A percentile compares a stretch with the other conserved stretches of the same genome.
These are phyloP conservation scores for Aspergillus clavatus DNA, from an alignment of 2,329 filamentous ascomycete genomes.

Conservation along the genomic window DNA sequence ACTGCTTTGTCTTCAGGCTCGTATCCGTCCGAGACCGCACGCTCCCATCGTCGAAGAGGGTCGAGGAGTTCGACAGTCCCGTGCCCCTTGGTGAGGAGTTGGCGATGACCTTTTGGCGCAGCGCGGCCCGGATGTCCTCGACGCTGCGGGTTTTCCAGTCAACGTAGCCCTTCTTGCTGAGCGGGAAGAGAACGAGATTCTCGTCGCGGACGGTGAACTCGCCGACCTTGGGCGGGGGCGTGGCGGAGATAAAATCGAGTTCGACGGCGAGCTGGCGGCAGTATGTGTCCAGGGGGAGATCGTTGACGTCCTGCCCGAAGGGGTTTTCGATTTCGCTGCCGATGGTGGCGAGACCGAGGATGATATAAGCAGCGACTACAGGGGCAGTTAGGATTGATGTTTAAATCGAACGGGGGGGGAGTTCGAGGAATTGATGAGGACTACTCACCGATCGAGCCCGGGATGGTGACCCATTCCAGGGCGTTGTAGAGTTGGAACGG, in stretches of 20 bases:
- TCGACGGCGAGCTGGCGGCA: slow-evolving; percentile 71
- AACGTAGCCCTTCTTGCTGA: slow-evolving; percentile 43
- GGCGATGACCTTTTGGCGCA: slow-evolving; percentile 35
- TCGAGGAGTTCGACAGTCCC: slow-evolving; percentile 19
- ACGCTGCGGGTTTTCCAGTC: slow-evolving; percentile 48
- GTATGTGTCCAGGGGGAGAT: slow-evolving; percentile 70
- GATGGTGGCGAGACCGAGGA: slow-evolving; percentile 70
- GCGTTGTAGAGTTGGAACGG: slow-evolving; percentile 69
- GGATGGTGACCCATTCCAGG: slow-evolving; percentile 71
- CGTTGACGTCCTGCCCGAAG: slow-evolving; percentile 79
- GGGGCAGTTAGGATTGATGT: too few species aligned
- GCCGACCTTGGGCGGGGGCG: slow-evolving; percentile 47
- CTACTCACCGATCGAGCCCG: slow-evolving; percentile 57
- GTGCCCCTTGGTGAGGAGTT: slow-evolving; percentile 14
- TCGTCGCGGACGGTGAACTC: slow-evolving; percentile 44
- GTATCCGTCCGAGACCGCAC: not conserved
- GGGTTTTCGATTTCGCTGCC: slow-evolving; percentile 81
- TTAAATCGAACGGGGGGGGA: too few species aligned
- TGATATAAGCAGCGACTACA: slow-evolving; percentile 67
- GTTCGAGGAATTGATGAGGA: not conserved
- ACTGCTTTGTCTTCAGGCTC: slow-evolving; percentile 15
- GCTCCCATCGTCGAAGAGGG: slow-evolving; percentile 13
- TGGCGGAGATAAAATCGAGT: slow-evolving; percentile 66
- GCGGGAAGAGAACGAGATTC: slow-evolving; percentile 35
- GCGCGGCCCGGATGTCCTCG: slow-evolving; percentile 42